Conservation (phyloP, 352 stramenopile species). For the Saprolegnia parasitica region DNA sequence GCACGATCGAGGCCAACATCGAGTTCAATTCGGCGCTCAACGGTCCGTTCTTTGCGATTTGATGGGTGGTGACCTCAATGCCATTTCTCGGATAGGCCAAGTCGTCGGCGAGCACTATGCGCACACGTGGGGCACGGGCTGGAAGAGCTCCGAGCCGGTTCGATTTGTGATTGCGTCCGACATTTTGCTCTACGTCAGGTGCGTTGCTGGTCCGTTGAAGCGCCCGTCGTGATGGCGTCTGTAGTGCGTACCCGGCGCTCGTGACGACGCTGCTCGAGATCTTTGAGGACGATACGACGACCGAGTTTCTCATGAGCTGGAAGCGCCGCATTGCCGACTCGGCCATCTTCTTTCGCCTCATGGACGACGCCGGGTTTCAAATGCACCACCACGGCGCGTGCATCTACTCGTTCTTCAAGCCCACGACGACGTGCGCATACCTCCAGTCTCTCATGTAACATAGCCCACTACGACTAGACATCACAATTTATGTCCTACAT, state of each 20-base stretch:
- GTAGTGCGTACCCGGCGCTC: conserved; percentile 8
- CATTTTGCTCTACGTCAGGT: conserved; percentile 19
- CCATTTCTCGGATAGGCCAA: background rate
- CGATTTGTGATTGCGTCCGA: conserved; percentile 18
- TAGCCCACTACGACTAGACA: background rate
- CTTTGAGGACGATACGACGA: background rate
- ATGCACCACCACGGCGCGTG: conserved; percentile 17
- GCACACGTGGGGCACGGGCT: conserved; percentile 17
- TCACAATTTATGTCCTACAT: too few species aligned
- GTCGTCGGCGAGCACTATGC: background rate
- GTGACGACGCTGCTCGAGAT: conserved; percentile 16
- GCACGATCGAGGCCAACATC: conserved; percentile 18
- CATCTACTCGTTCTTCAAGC: conserved; percentile 23
- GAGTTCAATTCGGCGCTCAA: conserved; percentile 19
- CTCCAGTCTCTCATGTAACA: conserved; percentile 10
- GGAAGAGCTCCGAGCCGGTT: background rate
- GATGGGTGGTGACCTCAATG: background rate
- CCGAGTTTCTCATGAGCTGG: conserved; percentile 22
- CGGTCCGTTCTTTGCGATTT: background rate
- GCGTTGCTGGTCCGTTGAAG: background rate
- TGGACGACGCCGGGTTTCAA: conserved; percentile 5
- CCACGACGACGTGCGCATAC: background rate
- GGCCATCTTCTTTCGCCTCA: conserved; percentile 9
- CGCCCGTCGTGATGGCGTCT: background rate
- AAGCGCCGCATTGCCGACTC: conserved; percentile 17